Conservation (phyloP, 192 early-diverging fungal genomes). For the Coemansia furcata region DNA sequence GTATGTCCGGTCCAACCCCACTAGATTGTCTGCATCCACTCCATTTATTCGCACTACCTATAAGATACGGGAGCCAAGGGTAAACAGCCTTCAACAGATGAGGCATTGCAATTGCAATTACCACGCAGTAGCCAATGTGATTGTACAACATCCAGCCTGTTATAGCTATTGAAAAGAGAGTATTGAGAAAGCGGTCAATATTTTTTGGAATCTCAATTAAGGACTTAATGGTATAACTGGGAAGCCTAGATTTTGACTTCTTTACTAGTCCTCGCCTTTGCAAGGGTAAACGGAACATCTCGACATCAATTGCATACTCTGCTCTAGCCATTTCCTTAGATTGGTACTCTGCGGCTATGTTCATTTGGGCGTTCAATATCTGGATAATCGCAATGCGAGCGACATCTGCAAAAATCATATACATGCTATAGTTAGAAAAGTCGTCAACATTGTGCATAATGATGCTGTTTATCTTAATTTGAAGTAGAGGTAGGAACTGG, state of each 20-base stretch:
- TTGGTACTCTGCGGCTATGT: background rate
- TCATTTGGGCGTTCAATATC: background rate
- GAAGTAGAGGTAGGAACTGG: too few relatives aligned
- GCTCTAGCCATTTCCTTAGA: background rate
- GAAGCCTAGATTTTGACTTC: background rate
- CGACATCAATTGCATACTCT: background rate
- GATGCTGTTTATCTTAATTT: slow-evolving; percentile 1
- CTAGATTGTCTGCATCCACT: background rate
- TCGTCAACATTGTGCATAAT: slow-evolving; percentile 25
- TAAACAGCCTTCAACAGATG: too few relatives aligned
- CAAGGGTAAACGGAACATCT: slow-evolving; percentile 15
- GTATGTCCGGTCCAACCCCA: background rate
- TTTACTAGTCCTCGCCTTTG: slow-evolving; percentile 3
- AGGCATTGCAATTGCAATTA: too few relatives aligned
- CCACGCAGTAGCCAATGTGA: too few relatives aligned
- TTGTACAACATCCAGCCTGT: background rate
- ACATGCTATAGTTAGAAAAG: background rate
- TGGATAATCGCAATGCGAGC: background rate
- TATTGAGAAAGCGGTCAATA: background rate
- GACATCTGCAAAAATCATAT: too few relatives aligned
- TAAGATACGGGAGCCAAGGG: background rate
- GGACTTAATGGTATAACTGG: background rate
- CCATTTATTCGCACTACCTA: slow-evolving; percentile 7
- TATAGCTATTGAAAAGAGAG: background rate
- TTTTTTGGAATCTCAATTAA: background rate